A percentile compares a stretch with the other conserved stretches of the same genome.
These are phyloP conservation scores for Phragmites australis DNA, from an alignment of 176 grass and related monocot species.

Conservation along the genomic window DNA sequence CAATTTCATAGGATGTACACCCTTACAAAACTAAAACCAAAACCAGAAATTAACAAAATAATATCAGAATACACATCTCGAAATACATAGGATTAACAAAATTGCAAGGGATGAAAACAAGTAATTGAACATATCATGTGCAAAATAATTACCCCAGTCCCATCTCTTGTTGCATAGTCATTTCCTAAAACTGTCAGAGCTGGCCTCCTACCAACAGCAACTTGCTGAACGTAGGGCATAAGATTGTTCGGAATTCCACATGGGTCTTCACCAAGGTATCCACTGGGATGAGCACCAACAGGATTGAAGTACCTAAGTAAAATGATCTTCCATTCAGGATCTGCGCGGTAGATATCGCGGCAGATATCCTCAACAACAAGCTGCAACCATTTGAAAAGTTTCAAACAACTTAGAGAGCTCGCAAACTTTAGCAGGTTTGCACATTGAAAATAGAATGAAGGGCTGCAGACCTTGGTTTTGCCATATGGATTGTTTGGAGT, in stretches of 20 bases:
- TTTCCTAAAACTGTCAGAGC: conserved; percentile 84
- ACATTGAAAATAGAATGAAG: not conserved
- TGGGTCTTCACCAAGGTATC: conserved; percentile 87
- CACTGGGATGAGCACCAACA: conserved; percentile 88
- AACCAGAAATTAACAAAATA: not conserved
- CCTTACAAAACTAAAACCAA: not conserved
- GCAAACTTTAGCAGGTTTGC: not conserved
- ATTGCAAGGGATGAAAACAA: conserved; percentile 5
- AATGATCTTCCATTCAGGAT: conserved; percentile 86
- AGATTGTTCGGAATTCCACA: conserved; percentile 88
- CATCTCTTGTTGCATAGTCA: conserved; percentile 87
- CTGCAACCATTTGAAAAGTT: conserved; percentile 47
- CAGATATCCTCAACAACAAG: conserved; percentile 94
- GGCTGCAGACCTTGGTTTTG: conserved; percentile 66
- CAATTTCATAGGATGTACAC: not conserved
- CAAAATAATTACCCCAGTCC: conserved; percentile 73
- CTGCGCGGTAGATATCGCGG: conserved; percentile 62
- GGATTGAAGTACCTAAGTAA: conserved; percentile 94
- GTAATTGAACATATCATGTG: conserved; percentile 26
- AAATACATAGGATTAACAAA: conserved; percentile 22
- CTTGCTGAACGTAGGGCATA: conserved; percentile 95
- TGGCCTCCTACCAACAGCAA: conserved; percentile 81
- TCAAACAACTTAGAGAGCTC: conserved; percentile 24
- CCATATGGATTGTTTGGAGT: conserved; percentile 92
- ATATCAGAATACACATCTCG: not conserved